Base-by-base conservation (phyloP, 352 stramenopile species). In the Elongisporangium anandrum region DNA sequence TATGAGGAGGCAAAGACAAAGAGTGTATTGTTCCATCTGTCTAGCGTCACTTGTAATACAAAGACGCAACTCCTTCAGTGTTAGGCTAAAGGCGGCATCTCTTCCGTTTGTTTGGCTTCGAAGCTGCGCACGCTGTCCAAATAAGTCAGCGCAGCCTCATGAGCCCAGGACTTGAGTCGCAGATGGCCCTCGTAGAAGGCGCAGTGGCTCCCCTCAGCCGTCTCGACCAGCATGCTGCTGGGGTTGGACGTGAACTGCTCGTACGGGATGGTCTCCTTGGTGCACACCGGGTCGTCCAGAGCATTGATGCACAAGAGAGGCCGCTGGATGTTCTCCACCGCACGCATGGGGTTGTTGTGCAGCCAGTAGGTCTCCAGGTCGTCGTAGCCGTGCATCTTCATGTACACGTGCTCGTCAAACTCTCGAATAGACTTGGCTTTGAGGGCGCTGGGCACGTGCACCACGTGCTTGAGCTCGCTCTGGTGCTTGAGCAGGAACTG, bases 331-430 rank as follows among this genome's bases (percentile, higher is more conserved):
- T 74, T 82, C 23, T 73, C 52, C 10, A 87, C 60, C 10, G 77
- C 62, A 26, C 79, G 81, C 75, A 94, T 87, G 19, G 84, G 84
- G 66, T 94, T 86, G 68, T 94, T 94, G 19, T 78, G 41, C 19
- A 60, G 50, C 84, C 84, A 94, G 60, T 92, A 94, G 15, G 64
- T 48, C 53, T 87, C 79, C 5, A 91, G 48, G 58, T 85, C 69
- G 2, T 63, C 57, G 58, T 90, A 92, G 5, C 81, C 84, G 63
- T 94, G 78, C 67, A 94, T 84, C 47, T 77, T 84, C 70, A 90
- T 88, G 74, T 85, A 94, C 58, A 94, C 81, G 21, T 78, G 84
- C 50, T 81, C 60, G 54, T 94, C 84, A 53, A 94, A 92, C 60
- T 90, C 78, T 4, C 70, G 59, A 51, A 94, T 83, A 5, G 60